Conservation (phyloP, 768 basidiomycete genomes). For the Suillus occidentalis region DNA sequence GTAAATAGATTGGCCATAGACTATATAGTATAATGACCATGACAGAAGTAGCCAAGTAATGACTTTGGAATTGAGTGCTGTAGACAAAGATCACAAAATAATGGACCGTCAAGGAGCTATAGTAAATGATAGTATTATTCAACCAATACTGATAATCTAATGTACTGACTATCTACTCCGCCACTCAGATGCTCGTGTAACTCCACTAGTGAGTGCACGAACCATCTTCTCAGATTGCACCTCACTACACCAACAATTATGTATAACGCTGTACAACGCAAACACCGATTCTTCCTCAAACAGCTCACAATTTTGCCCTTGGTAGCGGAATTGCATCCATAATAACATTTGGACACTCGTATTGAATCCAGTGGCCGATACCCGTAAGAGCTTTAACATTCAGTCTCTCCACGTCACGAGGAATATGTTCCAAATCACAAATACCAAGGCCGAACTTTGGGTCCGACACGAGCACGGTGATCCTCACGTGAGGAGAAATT, state of each 20-base stretch:
- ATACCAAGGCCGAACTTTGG: slow-evolving; percentile 8
- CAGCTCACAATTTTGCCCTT: not conserved
- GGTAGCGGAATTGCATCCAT: slow-evolving; percentile 12
- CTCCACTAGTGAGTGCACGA: too few relatives aligned
- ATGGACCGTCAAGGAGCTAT: too few relatives aligned
- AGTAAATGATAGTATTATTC: too few relatives aligned
- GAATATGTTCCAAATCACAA: slow-evolving; percentile 12
- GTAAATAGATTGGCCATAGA: too few relatives aligned
- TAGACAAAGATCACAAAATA: too few relatives aligned
- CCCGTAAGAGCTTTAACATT: slow-evolving; percentile 13
- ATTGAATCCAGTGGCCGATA: slow-evolving; percentile 28
- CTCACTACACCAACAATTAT: not conserved
- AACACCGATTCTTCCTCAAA: not conserved
- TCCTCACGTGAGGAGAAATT: slow-evolving; percentile 5
- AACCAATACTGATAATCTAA: too few relatives aligned
- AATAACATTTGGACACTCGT: slow-evolving; percentile 23
- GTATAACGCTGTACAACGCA: not conserved
- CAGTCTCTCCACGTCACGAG: slow-evolving; percentile 5
- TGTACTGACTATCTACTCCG: too few relatives aligned
- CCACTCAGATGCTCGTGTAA: too few relatives aligned
- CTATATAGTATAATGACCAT: too few relatives aligned
- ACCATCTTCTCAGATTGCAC: too few relatives aligned
- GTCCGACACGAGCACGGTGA: slow-evolving; percentile 22
- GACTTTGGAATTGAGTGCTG: too few relatives aligned
- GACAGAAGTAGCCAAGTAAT: too few relatives aligned